phyloP scores from a whole-genome alignment of 2,329 filamentous ascomycete genomes.

The Claviceps purpurea region DNA sequence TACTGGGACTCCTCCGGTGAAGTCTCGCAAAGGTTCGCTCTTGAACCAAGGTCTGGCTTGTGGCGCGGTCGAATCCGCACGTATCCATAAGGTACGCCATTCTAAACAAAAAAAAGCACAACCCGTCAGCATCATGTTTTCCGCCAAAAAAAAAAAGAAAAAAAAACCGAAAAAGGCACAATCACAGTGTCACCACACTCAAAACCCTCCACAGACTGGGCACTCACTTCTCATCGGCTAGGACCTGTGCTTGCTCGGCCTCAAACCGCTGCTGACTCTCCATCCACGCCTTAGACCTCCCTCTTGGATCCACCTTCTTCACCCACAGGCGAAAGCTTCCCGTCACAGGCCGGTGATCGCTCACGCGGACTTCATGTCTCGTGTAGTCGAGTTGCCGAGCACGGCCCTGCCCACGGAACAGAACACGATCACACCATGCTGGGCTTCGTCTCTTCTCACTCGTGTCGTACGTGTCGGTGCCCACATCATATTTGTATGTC shows the following conservation, averaged over 20 bases:
- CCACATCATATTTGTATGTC: conserved; percentile 97
- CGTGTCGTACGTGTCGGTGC: conserved; percentile 84
- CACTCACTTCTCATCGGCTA: conserved; percentile 63
- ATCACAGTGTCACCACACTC: background rate
- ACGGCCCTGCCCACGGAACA: conserved; percentile 71
- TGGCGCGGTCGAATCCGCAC: conserved; percentile 41
- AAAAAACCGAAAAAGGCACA: background rate
- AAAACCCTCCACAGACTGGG: too few relatives aligned
- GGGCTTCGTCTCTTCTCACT: conserved; percentile 90
- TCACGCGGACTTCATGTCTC: conserved; percentile 78
- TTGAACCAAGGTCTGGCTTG: conserved; percentile 32
- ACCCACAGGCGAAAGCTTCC: conserved; percentile 70
- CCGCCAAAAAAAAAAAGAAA: background rate
- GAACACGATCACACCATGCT: conserved; percentile 88
- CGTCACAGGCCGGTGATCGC: conserved; percentile 87
- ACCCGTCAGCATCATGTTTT: background rate
- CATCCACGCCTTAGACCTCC: conserved; percentile 54
- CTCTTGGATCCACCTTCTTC: conserved; percentile 63
- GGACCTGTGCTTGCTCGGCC: conserved; percentile 53
- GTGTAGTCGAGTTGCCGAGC: conserved; percentile 81
- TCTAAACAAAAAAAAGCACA: conserved; percentile 17
- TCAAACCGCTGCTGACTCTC: conserved; percentile 64
- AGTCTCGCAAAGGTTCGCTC: conserved; percentile 22
- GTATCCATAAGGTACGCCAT: conserved; percentile 36
- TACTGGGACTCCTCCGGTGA: conserved; percentile 16